Percentiles rank a stretch among this genome's conserved stretches.
Evolutionary conservation across 1,139 yeast genomes (phyloP).

Genomic region (Neolecta irregularis): DNA sequence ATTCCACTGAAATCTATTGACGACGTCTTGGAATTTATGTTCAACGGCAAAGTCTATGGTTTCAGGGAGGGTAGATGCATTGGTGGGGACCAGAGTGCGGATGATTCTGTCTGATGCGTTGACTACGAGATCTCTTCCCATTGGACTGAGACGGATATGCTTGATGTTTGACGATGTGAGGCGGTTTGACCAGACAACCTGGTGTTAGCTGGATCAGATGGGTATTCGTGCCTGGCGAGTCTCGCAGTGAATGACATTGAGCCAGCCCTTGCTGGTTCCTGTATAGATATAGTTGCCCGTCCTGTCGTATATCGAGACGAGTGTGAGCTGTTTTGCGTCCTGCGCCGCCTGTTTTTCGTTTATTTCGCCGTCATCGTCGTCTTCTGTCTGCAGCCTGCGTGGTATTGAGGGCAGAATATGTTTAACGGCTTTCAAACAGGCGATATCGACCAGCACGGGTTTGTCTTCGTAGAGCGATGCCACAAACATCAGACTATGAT

Average conservation of each 20-base stretch:
- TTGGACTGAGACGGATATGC: slow-evolving; percentile 46
- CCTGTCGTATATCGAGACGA: slow-evolving; percentile 27
- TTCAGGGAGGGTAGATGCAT: slow-evolving; percentile 8
- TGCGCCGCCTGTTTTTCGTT: slow-evolving; percentile 15
- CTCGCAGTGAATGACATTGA: slow-evolving; percentile 33
- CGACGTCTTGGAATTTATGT: slow-evolving; percentile 81
- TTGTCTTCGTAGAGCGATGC: slow-evolving; percentile 30
- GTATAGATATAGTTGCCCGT: slow-evolving; percentile 42
- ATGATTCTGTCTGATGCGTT: slow-evolving; percentile 75
- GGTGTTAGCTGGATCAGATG: neutral
- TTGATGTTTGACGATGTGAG: slow-evolving; percentile 60
- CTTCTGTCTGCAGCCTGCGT: slow-evolving; percentile 18
- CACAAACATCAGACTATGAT: slow-evolving; percentile 37
- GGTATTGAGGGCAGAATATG: slow-evolving; percentile 20
- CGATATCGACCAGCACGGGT: slow-evolving; percentile 22
- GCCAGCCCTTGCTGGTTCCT: slow-evolving; percentile 72
- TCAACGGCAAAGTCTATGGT: slow-evolving; percentile 43
- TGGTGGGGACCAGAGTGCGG: slow-evolving; percentile 32
- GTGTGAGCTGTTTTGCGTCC: slow-evolving; percentile 23
- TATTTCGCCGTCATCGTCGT: slow-evolving; percentile 19
- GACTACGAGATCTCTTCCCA: slow-evolving; percentile 55
- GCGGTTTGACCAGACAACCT: slow-evolving; percentile 35
- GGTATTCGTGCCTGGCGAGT: slow-evolving; percentile 13
- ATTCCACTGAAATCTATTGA: slow-evolving; percentile 81
- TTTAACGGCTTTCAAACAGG: slow-evolving; percentile 17